phyloP scores from a whole-genome alignment of 2,329 filamentous ascomycete genomes.

The Ramichloridium luteum region DNA sequence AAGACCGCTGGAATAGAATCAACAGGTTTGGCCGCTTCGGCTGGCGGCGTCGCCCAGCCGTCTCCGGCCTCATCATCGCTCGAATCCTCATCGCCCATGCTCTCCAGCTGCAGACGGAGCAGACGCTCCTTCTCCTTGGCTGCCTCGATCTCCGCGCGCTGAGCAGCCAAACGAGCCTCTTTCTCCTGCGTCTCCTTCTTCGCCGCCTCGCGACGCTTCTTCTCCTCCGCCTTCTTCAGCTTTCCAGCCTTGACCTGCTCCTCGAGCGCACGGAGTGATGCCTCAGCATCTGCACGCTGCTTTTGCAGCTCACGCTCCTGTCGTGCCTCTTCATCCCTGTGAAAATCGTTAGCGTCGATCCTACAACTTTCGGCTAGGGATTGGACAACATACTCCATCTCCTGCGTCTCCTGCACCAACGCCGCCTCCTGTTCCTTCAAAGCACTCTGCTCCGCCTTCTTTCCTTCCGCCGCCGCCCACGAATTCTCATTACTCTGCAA shows the following conservation, averaged over 20 bases:
- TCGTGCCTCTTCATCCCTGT: slow-evolving; percentile 57
- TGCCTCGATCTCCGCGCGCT: slow-evolving; percentile 83
- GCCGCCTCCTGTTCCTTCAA: slow-evolving; percentile 59
- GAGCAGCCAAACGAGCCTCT: slow-evolving; percentile 69
- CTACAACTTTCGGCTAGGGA: neutral
- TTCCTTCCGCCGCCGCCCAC: slow-evolving; percentile 44
- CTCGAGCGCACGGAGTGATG: slow-evolving; percentile 76
- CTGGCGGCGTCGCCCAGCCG: slow-evolving; percentile 3
- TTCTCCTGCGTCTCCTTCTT: slow-evolving; percentile 78
- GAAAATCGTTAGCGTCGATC: slow-evolving; percentile 21
- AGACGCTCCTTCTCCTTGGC: slow-evolving; percentile 83
- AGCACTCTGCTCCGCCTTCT: slow-evolving; percentile 50
- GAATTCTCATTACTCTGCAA: slow-evolving; percentile 42
- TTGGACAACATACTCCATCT: slow-evolving; percentile 62
- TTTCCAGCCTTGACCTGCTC: slow-evolving; percentile 91
- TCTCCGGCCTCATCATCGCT: slow-evolving; percentile 48
- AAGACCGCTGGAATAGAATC: neutral
- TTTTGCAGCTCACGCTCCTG: slow-evolving; percentile 71
- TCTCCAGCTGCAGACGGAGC: slow-evolving; percentile 76
- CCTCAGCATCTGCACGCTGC: slow-evolving; percentile 69
- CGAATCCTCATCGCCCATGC: slow-evolving; percentile 60
- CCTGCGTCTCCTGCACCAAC: slow-evolving; percentile 59
- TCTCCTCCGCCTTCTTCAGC: slow-evolving; percentile 92
- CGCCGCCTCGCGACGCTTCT: slow-evolving; percentile 79
- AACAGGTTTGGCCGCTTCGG: neutral